Evolutionary conservation across 495 filamentous ascomycete species (phyloP), one percentile per base, ranked within the genome.

Genomic region (Oleoguttula mirabilis): DNA sequence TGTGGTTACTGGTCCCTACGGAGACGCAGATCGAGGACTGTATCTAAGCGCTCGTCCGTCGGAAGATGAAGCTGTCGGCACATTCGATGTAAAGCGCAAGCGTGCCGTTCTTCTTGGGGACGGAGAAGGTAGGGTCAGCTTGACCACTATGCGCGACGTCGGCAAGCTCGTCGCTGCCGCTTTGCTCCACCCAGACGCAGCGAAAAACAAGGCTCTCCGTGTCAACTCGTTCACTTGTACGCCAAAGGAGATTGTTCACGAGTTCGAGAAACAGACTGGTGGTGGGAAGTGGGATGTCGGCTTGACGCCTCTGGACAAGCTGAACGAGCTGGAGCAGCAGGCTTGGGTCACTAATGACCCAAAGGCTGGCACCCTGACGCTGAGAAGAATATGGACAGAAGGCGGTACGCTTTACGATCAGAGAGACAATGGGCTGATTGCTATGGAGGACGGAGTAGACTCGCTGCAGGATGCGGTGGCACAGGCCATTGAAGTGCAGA

Each of bases 211-310:
- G 36, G 69, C 71, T 2, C 61, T 85, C 21, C 76, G 71, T 37
- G 72, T 85, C 37, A 82, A 83, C 48, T 82, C 78, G 1, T 85
- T 83, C 51, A 76, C 75, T 3, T 68, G 73, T 3, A 80, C 72
- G 0, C 77, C 77, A 0, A 64, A 67, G 5, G 57, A 73, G 33
- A 79, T 85, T 19, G 44, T 78, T 24, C 64, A 66, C 19, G 77
- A 83, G 53, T 82, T 75, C 51, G 73, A 82, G 58, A 70, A 64
- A 39, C 79, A 82, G 57, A 75, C 74, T 2, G 75, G 71, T 0
- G 45, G 44, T 10, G 53, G 54, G 10, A 63, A 71, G 41, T 77
- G 70, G 68, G 53, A 64, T 1, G 70, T 80, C 3, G 62, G 62
- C 2, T 67, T 72, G 47, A 75, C 68, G 0, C 48, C 73, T 0